phyloP scores from a whole-genome alignment of 1,139 yeast species.

The Zygosaccharomyces sapae region DNA sequence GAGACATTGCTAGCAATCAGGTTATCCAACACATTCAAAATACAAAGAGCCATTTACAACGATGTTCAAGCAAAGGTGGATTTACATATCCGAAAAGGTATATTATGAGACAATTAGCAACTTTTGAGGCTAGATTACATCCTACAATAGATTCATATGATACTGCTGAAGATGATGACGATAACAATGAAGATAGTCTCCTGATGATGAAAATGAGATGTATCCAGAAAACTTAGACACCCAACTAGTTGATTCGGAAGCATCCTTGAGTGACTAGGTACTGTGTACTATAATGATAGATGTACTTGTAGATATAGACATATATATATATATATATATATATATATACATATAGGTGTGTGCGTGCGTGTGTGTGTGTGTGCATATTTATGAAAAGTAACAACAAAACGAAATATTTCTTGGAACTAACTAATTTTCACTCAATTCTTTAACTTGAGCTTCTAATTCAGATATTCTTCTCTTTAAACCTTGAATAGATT shows the following conservation, averaged over 20 bases:
- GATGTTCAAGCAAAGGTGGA: slow-evolving; percentile 19
- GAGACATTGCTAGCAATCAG: slow-evolving; percentile 27
- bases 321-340: not conserved
- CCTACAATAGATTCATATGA: not conserved
- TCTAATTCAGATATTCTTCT: slow-evolving; percentile 25
- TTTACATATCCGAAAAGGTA: slow-evolving; percentile 21
- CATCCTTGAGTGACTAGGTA: slow-evolving; percentile 6
- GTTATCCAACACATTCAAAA: slow-evolving; percentile 26
- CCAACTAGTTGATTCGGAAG: slow-evolving; percentile 10
- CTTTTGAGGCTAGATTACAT: slow-evolving; percentile 23
- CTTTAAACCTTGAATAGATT: slow-evolving; percentile 19
- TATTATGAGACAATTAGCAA: slow-evolving; percentile 23
- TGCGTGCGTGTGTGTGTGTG: too few species aligned
- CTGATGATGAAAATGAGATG: slow-evolving; percentile 1
- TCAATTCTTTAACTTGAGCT: slow-evolving; percentile 19
- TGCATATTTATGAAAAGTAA: slow-evolving; percentile 1
- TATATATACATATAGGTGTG: not conserved
- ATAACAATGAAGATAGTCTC: not conserved
- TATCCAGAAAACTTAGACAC: slow-evolving; percentile 11
- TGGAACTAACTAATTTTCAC: slow-evolving; percentile 11
- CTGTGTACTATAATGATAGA: slow-evolving; percentile 2
- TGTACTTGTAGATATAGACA: slow-evolving; percentile 2
- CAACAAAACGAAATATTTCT: not conserved
- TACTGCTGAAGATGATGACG: not conserved
- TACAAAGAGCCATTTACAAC: slow-evolving; percentile 21